These are phyloP conservation scores for Colletotrichum chrysophilum DNA, from an alignment of 2,329 filamentous ascomycete genomes.

Conservation along the genomic window DNA sequence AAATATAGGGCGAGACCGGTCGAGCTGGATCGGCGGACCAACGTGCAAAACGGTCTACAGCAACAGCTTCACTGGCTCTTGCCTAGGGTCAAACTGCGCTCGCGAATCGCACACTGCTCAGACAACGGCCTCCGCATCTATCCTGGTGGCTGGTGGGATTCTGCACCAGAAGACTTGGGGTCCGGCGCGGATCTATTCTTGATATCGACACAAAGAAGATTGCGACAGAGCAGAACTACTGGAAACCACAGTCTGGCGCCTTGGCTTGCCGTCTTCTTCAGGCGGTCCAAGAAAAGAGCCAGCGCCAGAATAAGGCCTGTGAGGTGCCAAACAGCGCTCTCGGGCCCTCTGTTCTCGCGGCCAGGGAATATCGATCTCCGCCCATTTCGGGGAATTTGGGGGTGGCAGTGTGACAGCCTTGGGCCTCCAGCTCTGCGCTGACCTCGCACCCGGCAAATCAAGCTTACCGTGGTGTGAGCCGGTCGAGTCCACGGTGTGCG, in stretches of 20 bases:
- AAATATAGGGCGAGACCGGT: not conserved
- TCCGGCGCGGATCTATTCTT: not conserved
- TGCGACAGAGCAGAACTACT: not conserved
- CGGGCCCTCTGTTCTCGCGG: constrained; percentile 23
- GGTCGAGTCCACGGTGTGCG: not conserved
- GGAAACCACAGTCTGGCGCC: not conserved
- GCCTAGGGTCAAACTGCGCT: not conserved
- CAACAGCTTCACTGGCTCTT: not conserved
- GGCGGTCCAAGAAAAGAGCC: not conserved
- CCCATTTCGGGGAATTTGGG: not conserved
- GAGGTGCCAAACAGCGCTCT: constrained; percentile 31
- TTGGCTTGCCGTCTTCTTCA: not conserved
- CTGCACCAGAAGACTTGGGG: not conserved
- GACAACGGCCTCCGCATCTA: not conserved
- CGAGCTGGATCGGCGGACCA: not conserved
- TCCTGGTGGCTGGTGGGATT: not conserved
- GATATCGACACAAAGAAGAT: not conserved
- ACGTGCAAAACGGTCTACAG: not conserved
- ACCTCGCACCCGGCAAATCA: not conserved
- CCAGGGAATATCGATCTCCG: not conserved
- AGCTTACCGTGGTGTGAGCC: constrained; percentile 3
- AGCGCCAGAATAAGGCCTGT: not conserved
- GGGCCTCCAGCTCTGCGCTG: not conserved
- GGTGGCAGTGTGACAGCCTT: constrained; percentile 6
- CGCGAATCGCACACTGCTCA: not conserved